Evolutionary conservation across 2,329 filamentous ascomycete genomes (phyloP).

Genomic region (Exophiala spinifera): DNA sequence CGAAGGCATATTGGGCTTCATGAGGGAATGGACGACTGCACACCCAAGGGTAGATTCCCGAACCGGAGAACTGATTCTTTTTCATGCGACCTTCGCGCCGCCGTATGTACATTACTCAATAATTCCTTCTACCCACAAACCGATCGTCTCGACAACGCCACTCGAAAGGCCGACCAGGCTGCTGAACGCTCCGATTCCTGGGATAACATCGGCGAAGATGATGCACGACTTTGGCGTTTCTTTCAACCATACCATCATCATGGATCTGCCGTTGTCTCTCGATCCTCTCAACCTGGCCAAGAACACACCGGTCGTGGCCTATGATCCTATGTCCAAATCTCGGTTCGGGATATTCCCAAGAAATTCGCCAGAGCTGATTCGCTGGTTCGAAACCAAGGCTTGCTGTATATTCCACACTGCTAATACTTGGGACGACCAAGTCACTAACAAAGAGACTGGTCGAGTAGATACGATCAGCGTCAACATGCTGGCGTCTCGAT

Average conservation of each 20-base stretch:
- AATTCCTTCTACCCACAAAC: slow-evolving; percentile 42
- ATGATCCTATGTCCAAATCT: slow-evolving; percentile 55
- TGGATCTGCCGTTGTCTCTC: slow-evolving; percentile 66
- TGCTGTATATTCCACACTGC: slow-evolving; percentile 72
- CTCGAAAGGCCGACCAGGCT: slow-evolving; percentile 30
- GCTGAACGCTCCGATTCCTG: slow-evolving; percentile 58
- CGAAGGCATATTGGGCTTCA: slow-evolving; percentile 55
- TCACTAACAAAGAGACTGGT: slow-evolving; percentile 30
- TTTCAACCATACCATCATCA: slow-evolving; percentile 59
- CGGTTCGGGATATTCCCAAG: slow-evolving; percentile 68
- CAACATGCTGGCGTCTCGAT: slow-evolving; percentile 63
- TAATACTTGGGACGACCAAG: slow-evolving; percentile 62
- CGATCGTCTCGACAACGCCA: slow-evolving; percentile 31
- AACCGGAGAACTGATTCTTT: slow-evolving; percentile 65
- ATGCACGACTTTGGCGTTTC: slow-evolving; percentile 76
- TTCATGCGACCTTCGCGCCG: slow-evolving; percentile 62
- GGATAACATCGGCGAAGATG: slow-evolving; percentile 63
- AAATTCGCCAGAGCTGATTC: slow-evolving; percentile 53
- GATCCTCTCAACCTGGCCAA: slow-evolving; percentile 60
- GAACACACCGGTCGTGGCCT: slow-evolving; percentile 57
- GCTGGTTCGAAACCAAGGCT: slow-evolving; percentile 66
- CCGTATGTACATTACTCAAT: slow-evolving; percentile 68
- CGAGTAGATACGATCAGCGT: slow-evolving; percentile 44
- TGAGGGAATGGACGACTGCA: slow-evolving; percentile 69
- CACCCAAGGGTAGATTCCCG: slow-evolving; percentile 63